phyloP scores from a whole-genome alignment of 352 stramenopile species.

The Phytophthora lateralis region DNA sequence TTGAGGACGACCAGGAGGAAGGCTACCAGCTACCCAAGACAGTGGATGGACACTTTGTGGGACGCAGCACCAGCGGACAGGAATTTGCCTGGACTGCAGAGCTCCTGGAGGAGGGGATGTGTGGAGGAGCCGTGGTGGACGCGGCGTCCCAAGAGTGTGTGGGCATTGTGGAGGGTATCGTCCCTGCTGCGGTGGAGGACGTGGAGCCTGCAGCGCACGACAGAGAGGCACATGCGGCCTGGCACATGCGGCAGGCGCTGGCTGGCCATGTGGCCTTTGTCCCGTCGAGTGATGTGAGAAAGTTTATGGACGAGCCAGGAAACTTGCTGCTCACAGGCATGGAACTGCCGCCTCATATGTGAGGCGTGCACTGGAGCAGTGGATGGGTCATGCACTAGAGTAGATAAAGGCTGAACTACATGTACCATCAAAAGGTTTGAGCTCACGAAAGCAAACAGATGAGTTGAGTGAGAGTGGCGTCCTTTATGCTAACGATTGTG shows the following conservation, averaged over 20 bases:
- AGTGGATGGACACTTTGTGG: slow-evolving; percentile 66
- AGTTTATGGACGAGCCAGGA: slow-evolving; percentile 49
- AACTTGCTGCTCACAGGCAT: slow-evolving; percentile 46
- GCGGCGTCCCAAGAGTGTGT: slow-evolving; percentile 45
- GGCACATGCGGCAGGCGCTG: slow-evolving; percentile 66
- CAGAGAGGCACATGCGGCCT: slow-evolving; percentile 29
- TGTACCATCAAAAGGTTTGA: slow-evolving; percentile 22
- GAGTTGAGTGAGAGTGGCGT: slow-evolving; percentile 11
- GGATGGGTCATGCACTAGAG: slow-evolving; percentile 22
- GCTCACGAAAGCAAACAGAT: slow-evolving; percentile 12
- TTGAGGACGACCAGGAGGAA: slow-evolving; percentile 12
- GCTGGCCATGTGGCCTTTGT: slow-evolving; percentile 78
- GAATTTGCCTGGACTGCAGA: slow-evolving; percentile 78
- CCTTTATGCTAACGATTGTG: slow-evolving; percentile 6
- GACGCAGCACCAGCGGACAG: slow-evolving; percentile 58
- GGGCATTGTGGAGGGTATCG: slow-evolving; percentile 81
- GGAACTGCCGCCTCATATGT: slow-evolving; percentile 32
- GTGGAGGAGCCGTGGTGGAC: slow-evolving; percentile 68
- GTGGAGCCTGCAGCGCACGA: slow-evolving; percentile 32
- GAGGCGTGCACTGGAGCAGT: slow-evolving; percentile 1
- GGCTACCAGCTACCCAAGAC: slow-evolving; percentile 43
- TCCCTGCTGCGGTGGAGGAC: slow-evolving; percentile 44
- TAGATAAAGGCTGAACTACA: slow-evolving; percentile 30
- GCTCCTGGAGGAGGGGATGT: slow-evolving; percentile 84
- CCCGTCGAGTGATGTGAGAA: slow-evolving; percentile 47